Evolutionary conservation across 2,329 filamentous ascomycete genomes (phyloP).

Genomic region (Trichothecium roseum): DNA sequence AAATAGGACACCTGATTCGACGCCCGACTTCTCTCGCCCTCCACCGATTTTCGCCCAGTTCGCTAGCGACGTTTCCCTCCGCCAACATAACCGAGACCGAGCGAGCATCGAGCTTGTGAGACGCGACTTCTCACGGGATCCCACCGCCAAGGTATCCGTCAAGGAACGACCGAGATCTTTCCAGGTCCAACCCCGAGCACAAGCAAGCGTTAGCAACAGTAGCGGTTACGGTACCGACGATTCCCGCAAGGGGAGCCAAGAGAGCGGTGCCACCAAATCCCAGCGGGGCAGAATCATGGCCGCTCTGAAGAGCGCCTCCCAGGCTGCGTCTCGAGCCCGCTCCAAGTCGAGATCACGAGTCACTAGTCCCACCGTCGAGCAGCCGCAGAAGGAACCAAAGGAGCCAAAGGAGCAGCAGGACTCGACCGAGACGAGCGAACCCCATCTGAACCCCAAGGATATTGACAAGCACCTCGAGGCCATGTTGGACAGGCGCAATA

Average conservation of each 20-base stretch:
- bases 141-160: constrained; percentile 8
- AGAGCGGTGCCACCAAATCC: constrained; percentile 5
- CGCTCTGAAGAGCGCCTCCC: no score
- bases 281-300: no score
- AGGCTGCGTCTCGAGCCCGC: no score
- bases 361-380: no score
- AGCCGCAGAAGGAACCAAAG: neutral
- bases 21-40: constrained; percentile 13
- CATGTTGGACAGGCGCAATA: constrained; percentile 75
- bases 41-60: constrained; percentile 81
- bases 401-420: constrained; percentile 11
- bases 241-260: constrained; percentile 8
- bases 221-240: neutral
- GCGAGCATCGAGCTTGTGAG: constrained; percentile 14
- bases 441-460: constrained; percentile 39
- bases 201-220: no score
- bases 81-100: constrained; percentile 10
- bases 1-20: constrained; percentile 52
- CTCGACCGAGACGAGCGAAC: constrained; percentile 31
- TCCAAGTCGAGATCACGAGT: no score
- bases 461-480: constrained; percentile 49
- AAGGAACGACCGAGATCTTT: constrained; percentile 43
- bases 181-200: constrained; percentile 19
- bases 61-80: constrained; percentile 16
- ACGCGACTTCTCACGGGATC: constrained; percentile 10